Evolutionary conservation across 2,329 filamentous ascomycete genomes (phyloP).

Genomic region (Thelonectria olida): DNA sequence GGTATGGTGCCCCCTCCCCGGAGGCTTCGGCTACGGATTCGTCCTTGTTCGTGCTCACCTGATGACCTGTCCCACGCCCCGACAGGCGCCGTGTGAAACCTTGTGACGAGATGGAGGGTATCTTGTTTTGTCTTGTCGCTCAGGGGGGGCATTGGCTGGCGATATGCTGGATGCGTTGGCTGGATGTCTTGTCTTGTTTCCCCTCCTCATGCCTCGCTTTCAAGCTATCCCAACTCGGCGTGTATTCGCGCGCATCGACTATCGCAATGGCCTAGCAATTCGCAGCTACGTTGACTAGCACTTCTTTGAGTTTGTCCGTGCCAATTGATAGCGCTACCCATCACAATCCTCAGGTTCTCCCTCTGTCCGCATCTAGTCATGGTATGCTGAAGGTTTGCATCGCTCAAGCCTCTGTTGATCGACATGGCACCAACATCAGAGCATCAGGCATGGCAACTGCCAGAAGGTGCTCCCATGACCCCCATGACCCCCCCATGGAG

Average conservation of each 20-base stretch:
- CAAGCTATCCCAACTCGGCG: background rate
- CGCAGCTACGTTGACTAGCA: too few relatives aligned
- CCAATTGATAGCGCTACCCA: background rate
- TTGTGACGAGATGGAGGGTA: slow-evolving; percentile 38
- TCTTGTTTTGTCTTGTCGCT: slow-evolving; percentile 5
- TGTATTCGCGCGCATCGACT: background rate
- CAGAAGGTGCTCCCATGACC: slow-evolving; percentile 18
- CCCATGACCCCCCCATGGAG: slow-evolving; percentile 25
- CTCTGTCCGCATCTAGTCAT: background rate
- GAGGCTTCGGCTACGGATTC: slow-evolving; percentile 38
- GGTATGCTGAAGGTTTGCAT: background rate
- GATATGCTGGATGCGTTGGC: slow-evolving; percentile 15
- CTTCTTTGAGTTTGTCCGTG: background rate
- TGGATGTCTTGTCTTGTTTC: background rate
- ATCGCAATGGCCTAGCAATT: background rate
- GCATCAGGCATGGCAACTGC: slow-evolving; percentile 29
- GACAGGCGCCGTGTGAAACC: slow-evolving; percentile 35
- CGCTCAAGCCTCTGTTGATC: background rate
- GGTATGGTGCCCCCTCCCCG: slow-evolving; percentile 25
- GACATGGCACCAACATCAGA: slow-evolving; percentile 40
- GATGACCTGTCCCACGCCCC: slow-evolving; percentile 29
- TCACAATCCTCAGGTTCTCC: background rate
- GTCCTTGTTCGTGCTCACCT: slow-evolving; percentile 36
- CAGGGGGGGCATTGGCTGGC: slow-evolving; percentile 16
- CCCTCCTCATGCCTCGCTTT: background rate